These are phyloP conservation scores for Pseudogymnoascus sp. DNA, from an alignment of 2,329 filamentous ascomycete genomes.

Conservation along the genomic window DNA sequence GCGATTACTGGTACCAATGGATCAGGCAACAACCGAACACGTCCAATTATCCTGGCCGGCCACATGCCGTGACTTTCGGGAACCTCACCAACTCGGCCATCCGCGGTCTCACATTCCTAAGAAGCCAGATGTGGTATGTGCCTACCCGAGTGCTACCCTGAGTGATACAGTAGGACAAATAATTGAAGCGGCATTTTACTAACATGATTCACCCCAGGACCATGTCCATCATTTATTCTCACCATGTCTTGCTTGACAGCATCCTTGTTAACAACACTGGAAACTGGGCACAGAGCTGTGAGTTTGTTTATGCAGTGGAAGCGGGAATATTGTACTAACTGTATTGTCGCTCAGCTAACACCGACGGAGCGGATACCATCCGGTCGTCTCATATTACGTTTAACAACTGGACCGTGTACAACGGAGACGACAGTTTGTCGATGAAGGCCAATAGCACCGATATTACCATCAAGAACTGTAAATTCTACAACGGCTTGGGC, in stretches of 20 bases:
- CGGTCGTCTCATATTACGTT: slow-evolving; percentile 45
- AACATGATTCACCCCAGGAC: slow-evolving; percentile 28
- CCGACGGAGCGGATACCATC: slow-evolving; percentile 44
- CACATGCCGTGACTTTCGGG: slow-evolving; percentile 45
- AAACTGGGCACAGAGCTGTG: background rate
- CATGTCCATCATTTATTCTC: slow-evolving; percentile 44
- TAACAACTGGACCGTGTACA: slow-evolving; percentile 41
- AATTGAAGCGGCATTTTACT: background rate
- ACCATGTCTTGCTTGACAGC: slow-evolving; percentile 40
- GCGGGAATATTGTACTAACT: background rate
- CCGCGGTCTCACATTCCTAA: slow-evolving; percentile 42
- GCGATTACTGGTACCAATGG: slow-evolving; percentile 52
- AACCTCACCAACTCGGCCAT: slow-evolving; percentile 42
- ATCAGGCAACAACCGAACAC: slow-evolving; percentile 27
- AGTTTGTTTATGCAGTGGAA: background rate
- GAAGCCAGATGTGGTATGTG: slow-evolving; percentile 50
- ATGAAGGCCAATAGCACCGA: slow-evolving; percentile 50
- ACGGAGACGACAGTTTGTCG: slow-evolving; percentile 47
- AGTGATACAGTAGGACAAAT: background rate
- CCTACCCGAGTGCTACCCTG: background rate
- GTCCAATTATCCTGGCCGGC: slow-evolving; percentile 42
- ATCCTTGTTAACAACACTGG: slow-evolving; percentile 46
- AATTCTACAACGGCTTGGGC: slow-evolving; percentile 43
- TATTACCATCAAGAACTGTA: slow-evolving; percentile 41
- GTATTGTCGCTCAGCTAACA: slow-evolving; percentile 24